phyloP scores from a whole-genome alignment of 2,329 filamentous ascomycete species.

The Macrophomina pseudophaseolina region DNA sequence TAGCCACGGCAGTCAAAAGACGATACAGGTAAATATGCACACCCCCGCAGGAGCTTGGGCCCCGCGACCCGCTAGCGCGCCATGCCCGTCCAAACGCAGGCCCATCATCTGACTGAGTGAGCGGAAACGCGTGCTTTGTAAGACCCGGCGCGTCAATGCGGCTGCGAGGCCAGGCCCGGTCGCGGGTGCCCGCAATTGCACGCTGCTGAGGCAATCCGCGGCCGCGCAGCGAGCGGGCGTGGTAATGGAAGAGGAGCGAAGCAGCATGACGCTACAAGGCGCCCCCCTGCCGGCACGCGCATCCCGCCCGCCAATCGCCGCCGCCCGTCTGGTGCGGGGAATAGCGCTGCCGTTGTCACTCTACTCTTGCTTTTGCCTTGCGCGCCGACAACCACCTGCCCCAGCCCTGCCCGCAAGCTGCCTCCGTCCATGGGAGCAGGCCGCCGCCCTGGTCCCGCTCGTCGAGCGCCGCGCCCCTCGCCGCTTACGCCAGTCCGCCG shows the following conservation, averaged over 20 bases:
- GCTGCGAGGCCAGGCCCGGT: not conserved
- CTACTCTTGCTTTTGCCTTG: constrained; percentile 5
- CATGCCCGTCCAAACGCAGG: constrained; percentile 5
- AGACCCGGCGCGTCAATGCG: constrained; percentile 7
- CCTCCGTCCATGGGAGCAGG: too few relatives aligned
- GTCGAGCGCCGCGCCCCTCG: not conserved
- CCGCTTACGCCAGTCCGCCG: not conserved
- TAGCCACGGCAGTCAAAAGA: not conserved
- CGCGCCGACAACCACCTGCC: too few relatives aligned
- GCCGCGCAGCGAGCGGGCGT: not conserved
- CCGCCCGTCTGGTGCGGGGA: constrained; percentile 16
- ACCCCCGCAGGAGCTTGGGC: constrained; percentile 23
- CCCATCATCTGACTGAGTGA: constrained; percentile 21
- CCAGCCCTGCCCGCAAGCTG: too few relatives aligned
- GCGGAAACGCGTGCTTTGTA: not conserved
- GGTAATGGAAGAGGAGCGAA: not conserved
- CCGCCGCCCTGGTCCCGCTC: too few relatives aligned
- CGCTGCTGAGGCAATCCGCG: not conserved
- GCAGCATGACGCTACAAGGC: constrained; percentile 13
- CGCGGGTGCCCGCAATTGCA: not conserved
- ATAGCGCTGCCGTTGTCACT: constrained; percentile 14
- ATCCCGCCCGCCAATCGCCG: constrained; percentile 13
- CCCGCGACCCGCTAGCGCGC: constrained; percentile 9
- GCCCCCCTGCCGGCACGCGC: not conserved
- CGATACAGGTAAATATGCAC: not conserved